Evolutionary conservation across 1,139 yeast genomes (phyloP), one percentile per base, ranked within the genome.

Genomic region (Magnusiomyces clavatus): DNA sequence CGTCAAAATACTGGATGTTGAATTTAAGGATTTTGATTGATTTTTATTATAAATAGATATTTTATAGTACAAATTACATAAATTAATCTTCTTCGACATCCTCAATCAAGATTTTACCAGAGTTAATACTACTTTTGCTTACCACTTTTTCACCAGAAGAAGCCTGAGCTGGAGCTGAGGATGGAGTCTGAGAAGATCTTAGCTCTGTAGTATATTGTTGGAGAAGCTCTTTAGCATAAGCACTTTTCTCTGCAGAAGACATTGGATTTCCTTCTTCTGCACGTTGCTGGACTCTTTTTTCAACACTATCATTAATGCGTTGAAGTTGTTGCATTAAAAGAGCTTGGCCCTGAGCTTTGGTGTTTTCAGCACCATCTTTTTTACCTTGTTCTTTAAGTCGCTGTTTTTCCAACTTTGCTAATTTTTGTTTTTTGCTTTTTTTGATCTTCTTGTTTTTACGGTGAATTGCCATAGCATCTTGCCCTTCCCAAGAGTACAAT

Each of bases 401-500:
- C n/a, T 34, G 39, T 20, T 39, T 47, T 6, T 12, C 46, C 14
- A 10, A 12, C 46, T 52, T 49, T 5, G 19, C 34, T 20, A 38
- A 36, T 46, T 46, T 49, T 38, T 37, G 46, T 14, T 46, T 49
- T 31, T 43, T 48, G 50, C 56, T 55, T 44, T 54, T 54, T 43
- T 58, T 55, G 52, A 59, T 63, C 60, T 58, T 61, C 60, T 54
- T 59, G 58, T 58, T 58, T 46, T 58, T 61, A 56, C 58, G 59
- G 40, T 70, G 70, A 48, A 66, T 59, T 48, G 62, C 62, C 50
- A 61, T 58, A 34, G 59, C 51, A 44, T 56, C 58, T 37, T 54
- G 60, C 19, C 71, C 86, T 61, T 88, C 89, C 90, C 95, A 92
- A 6, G 81, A 95, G 66, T 86, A 92, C 6, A 84, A 61, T 1